Conservation (phyloP, 2,329 filamentous ascomycete species). For the Phoma sp. region DNA sequence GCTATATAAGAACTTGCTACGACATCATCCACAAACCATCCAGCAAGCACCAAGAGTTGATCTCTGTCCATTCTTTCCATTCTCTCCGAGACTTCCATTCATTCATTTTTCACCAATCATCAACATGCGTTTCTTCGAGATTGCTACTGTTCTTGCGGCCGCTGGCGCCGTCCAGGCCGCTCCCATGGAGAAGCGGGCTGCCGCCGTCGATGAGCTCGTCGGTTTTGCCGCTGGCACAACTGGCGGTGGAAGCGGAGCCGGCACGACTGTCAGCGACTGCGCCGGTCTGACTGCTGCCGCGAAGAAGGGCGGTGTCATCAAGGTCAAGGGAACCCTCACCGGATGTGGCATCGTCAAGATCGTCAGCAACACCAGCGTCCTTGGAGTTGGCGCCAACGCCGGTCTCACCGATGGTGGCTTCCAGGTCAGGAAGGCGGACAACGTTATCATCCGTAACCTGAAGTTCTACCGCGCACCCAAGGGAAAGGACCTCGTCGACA, state of each 20-base stretch:
- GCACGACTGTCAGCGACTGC: constrained; percentile 61
- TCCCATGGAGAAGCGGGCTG: constrained; percentile 36
- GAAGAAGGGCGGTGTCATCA: constrained; percentile 42
- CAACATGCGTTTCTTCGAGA: constrained; percentile 39
- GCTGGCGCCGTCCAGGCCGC: constrained; percentile 31
- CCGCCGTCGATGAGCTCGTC: constrained; percentile 39
- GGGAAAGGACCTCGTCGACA: constrained; percentile 66
- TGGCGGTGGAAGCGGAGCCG: constrained; percentile 62
- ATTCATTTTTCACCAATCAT: constrained; percentile 16
- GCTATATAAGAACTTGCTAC: constrained; percentile 17
- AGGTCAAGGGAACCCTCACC: constrained; percentile 40
- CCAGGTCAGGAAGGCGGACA: constrained; percentile 59
- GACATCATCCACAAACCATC: neutral
- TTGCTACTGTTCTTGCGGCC: constrained; percentile 34
- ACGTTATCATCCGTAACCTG: constrained; percentile 70
- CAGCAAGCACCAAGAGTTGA: constrained; percentile 22
- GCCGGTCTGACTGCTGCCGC: constrained; percentile 59
- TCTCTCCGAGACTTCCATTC: constrained; percentile 16
- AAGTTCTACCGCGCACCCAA: constrained; percentile 63
- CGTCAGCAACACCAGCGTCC: constrained; percentile 35
- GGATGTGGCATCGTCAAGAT: constrained; percentile 42
- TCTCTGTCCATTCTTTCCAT: constrained; percentile 26
- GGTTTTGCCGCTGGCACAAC: constrained; percentile 62
- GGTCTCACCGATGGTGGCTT: constrained; percentile 56
- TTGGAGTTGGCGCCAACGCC: constrained; percentile 53